A percentile compares a stretch with the other conserved stretches of the same genome.
These are phyloP conservation scores for Saturnispora bothae DNA, from an alignment of 805 yeast genomes.

Conservation along the genomic window DNA sequence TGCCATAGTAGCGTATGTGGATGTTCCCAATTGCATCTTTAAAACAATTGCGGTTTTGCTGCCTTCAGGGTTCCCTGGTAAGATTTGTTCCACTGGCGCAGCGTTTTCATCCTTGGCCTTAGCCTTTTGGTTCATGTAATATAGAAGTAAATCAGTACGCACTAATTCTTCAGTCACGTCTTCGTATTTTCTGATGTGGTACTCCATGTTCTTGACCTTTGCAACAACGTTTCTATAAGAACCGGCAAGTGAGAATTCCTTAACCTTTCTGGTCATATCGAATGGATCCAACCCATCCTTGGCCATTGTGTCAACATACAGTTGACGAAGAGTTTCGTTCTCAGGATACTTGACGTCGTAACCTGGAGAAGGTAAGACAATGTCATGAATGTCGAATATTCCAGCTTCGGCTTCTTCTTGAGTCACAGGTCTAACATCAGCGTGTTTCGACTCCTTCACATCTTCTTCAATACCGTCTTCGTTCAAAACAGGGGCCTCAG, in stretches of 20 bases:
- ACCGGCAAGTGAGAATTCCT: constrained; percentile 88
- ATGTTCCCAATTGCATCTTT: constrained; percentile 66
- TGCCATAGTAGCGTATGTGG: constrained; percentile 97
- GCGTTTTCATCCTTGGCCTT: constrained; percentile 8
- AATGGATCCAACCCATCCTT: constrained; percentile 76
- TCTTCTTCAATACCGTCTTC: constrained; percentile 64
- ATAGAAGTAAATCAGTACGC: constrained; percentile 63
- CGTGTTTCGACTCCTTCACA: constrained; percentile 42
- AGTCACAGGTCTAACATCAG: constrained; percentile 67
- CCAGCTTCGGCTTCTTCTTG: constrained; percentile 55
- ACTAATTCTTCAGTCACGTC: constrained; percentile 63
- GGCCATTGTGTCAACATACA: constrained; percentile 64
- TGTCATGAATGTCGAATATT: constrained; percentile 61
- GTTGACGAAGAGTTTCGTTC: constrained; percentile 45
- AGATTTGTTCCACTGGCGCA: constrained; percentile 18
- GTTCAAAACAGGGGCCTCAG: constrained; percentile 22
- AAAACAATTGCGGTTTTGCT: constrained; percentile 59
- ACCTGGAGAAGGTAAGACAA: constrained; percentile 96
- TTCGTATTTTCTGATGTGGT: constrained; percentile 48
- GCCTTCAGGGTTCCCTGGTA: constrained; percentile 30
- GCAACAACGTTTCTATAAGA: constrained; percentile 69
- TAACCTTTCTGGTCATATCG: constrained; percentile 72
- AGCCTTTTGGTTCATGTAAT: constrained; percentile 23
- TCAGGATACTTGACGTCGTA: constrained; percentile 82
- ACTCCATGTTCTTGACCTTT: constrained; percentile 55